phyloP scores from a whole-genome alignment of 2,329 filamentous ascomycete genomes.

The Phialophora tarda region DNA sequence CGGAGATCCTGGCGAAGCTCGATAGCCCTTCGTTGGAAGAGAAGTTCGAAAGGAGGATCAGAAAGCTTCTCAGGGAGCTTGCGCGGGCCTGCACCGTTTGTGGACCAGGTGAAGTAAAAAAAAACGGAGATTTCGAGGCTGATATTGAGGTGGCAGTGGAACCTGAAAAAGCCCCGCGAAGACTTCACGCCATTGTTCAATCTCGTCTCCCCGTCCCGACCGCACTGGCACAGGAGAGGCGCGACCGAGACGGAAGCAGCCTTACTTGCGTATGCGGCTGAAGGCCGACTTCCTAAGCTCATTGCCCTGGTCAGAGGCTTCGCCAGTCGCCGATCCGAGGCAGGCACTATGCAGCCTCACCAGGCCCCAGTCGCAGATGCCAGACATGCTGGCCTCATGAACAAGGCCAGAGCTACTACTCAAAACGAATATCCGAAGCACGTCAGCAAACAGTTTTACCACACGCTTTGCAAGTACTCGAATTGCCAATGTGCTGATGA shows the following conservation, averaged over 20 bases:
- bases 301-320: slow-evolving; percentile 8
- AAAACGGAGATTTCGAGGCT: too few relatives aligned
- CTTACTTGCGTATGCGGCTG: slow-evolving; percentile 7
- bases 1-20: not conserved
- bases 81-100: slow-evolving; percentile 10
- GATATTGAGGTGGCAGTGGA: not conserved
- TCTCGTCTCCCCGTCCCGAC: not conserved
- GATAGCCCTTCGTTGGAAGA: not conserved
- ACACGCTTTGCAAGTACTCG: not conserved
- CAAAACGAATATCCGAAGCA: not conserved
- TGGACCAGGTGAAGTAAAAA: not conserved
- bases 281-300: slow-evolving; percentile 1
- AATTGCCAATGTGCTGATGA: not conserved
- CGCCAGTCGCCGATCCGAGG: not conserved
- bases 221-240: not conserved
- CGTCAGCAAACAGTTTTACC: slow-evolving; percentile 1
- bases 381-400: not conserved
- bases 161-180: not conserved
- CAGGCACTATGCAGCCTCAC: not conserved
- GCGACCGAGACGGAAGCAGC: not conserved
- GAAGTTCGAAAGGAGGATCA: slow-evolving; percentile 1
- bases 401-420: not conserved
- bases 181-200: not conserved
- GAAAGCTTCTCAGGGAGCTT: slow-evolving; percentile 10
- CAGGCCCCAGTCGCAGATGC: not conserved